Conservation (phyloP, 371 early-diverging fungal species). For the Lichtheimia ornata region DNA sequence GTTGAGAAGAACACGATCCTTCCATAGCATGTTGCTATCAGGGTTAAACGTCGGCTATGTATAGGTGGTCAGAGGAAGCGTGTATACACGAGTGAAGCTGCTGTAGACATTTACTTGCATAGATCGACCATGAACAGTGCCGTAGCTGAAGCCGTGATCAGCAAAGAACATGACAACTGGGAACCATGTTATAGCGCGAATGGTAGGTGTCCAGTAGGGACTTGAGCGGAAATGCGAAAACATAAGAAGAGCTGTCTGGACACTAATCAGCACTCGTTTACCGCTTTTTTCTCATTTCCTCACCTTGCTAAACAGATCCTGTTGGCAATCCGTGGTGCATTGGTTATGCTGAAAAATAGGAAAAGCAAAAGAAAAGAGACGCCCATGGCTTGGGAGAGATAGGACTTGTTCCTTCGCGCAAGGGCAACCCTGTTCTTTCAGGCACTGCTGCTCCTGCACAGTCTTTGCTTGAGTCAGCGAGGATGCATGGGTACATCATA, state of each 20-base stretch:
- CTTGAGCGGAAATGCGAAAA: slow-evolving; percentile 30
- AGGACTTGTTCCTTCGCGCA: background rate
- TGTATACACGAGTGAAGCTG: background rate
- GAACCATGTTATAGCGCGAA: slow-evolving; percentile 52
- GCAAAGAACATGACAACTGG: slow-evolving; percentile 62
- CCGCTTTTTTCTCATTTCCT: background rate
- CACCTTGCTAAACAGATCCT: background rate
- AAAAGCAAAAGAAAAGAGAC: background rate
- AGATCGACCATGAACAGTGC: slow-evolving; percentile 63
- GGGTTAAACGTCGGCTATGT: slow-evolving; percentile 85
- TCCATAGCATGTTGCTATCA: slow-evolving; percentile 69
- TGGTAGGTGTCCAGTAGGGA: slow-evolving; percentile 28
- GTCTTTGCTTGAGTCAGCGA: background rate
- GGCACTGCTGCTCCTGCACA: background rate
- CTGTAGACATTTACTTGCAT: slow-evolving; percentile 60
- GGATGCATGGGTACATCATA: slow-evolving; percentile 7
- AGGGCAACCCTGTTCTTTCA: too few relatives aligned
- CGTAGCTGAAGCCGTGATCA: slow-evolving; percentile 65
- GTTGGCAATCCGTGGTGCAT: background rate
- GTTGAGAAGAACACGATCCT: slow-evolving; percentile 81
- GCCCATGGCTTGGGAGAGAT: background rate
- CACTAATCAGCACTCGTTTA: background rate
- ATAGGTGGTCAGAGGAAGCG: background rate
- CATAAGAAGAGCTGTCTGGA: slow-evolving; percentile 6
- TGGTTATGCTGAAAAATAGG: background rate